Conservation (phyloP, 2,329 filamentous ascomycete genomes). For the Diaporthe sp. region DNA sequence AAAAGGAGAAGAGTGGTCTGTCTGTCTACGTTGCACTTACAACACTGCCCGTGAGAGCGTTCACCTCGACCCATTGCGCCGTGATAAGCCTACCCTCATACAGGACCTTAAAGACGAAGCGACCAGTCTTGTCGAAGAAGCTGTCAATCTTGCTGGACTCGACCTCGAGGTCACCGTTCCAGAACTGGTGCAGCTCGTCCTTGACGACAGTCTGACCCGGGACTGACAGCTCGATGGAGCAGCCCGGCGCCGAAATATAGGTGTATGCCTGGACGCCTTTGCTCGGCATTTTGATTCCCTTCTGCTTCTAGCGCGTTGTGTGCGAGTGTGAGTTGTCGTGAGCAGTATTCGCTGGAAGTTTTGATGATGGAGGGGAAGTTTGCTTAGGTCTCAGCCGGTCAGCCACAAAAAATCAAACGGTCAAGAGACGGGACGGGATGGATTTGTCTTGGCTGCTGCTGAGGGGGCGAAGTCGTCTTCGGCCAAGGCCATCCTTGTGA, state of each 20-base stretch:
- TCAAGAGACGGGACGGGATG: neutral
- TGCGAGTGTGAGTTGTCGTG: neutral
- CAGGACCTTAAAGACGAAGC: slow-evolving; percentile 54
- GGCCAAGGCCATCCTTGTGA: slow-evolving; percentile 2
- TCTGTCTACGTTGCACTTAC: too few relatives aligned
- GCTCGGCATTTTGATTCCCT: slow-evolving; percentile 49
- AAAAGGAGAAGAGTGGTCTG: neutral
- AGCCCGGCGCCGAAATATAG: slow-evolving; percentile 51
- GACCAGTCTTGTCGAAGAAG: slow-evolving; percentile 54
- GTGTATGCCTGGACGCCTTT: slow-evolving; percentile 52
- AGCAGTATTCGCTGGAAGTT: neutral
- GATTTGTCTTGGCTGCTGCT: slow-evolving; percentile 13
- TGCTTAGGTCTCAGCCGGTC: neutral
- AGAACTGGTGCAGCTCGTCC: slow-evolving; percentile 48
- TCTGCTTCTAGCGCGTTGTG: neutral
- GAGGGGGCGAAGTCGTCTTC: neutral
- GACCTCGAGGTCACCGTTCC: slow-evolving; percentile 55
- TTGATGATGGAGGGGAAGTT: slow-evolving; percentile 8
- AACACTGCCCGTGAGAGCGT: slow-evolving; percentile 55
- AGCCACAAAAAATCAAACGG: slow-evolving; percentile 1
- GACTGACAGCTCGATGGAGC: slow-evolving; percentile 56
- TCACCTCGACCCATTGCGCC: slow-evolving; percentile 57
- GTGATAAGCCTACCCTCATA: slow-evolving; percentile 51
- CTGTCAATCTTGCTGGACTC: slow-evolving; percentile 53
- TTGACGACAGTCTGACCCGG: slow-evolving; percentile 49